Evolutionary conservation across 1,284 basidiomycete species (phyloP), one percentile per base, ranked within the genome.

Genomic region (Heterobasidion annosum): DNA sequence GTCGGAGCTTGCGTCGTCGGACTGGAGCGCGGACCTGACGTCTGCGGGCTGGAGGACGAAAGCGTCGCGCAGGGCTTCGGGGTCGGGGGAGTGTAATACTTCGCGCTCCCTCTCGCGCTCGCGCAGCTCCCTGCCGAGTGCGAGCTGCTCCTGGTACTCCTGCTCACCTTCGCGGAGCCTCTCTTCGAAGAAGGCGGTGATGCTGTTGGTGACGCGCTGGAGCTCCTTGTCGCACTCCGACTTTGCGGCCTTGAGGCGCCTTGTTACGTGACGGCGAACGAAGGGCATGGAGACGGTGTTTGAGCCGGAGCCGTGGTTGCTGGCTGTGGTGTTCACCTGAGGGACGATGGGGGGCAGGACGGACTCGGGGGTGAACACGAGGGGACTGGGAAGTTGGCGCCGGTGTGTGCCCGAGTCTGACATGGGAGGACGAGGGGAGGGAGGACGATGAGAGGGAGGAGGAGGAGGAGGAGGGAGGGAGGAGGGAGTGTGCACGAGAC

Each of bases 201-300:
- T 94, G 56, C 86, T 91, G 67, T 91, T 87, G 53, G 96, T 91
- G 64, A 98, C 91, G 63, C 91, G 87, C 65, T 88, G 85, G 10
- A 99, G 81, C 65, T 97, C 93, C 72, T 90, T 90, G 79, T 99
- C 94, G 74, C 96, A 99, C 61, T 91, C 89, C 54, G 89, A 85
- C 75, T 99, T 99, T 56, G 96, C 94, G 1, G 88, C 88, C 69
- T 89, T 90, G 68, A 98, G 84, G 54, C 96, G 88, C 62, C 93
- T 84, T 49, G 91, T 92, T 64, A 98, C 92, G 73, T 98, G 95
- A 56, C 93, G 83, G 54, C 91, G 81, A 58, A 98, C 94, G 63
- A 94, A 96, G 47, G 91, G 86, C 87, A 90, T 91, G 54, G 88
- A 90, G 53, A 91, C 86, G 55, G 85, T 88, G 65, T 82, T 85